phyloP scores from a whole-genome alignment of 2,329 filamentous ascomycete genomes.

The Nigrospora sphaerica region DNA sequence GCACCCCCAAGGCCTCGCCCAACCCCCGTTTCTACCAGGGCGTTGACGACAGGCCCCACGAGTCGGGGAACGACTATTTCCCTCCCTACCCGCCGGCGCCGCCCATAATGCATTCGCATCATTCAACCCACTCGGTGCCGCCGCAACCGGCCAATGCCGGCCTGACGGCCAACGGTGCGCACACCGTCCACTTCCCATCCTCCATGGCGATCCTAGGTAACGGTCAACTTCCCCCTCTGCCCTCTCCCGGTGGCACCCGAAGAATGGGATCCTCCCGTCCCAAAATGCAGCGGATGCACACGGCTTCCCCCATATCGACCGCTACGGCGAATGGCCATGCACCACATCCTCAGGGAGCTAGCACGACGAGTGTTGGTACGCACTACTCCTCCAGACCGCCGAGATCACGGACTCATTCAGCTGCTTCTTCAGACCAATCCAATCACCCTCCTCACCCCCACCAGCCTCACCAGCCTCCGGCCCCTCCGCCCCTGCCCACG shows the following conservation, averaged over 20 bases:
- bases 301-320: conserved; percentile 64
- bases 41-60: conserved; percentile 22
- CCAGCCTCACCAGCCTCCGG: conserved; percentile 15
- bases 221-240: conserved; percentile 71
- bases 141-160: too few species aligned
- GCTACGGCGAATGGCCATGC: conserved; percentile 39
- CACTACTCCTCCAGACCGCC: conserved; percentile 32
- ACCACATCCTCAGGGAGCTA: conserved; percentile 27
- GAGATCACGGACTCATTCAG: conserved; percentile 53
- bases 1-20: conserved; percentile 77
- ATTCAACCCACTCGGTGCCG: conserved; percentile 9
- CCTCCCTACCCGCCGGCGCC: conserved; percentile 20
- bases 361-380: conserved; percentile 27
- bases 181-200: conserved; percentile 34
- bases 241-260: conserved; percentile 68
- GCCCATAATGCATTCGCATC: neutral
- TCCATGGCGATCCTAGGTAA: conserved; percentile 77
- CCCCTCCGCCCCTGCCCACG: conserved; percentile 43
- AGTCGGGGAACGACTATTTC: conserved; percentile 26
- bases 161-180: conserved; percentile 10
- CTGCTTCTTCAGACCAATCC: conserved; percentile 45
- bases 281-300: conserved; percentile 61
- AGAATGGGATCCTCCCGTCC: conserved; percentile 31
- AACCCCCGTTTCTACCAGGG: conserved; percentile 20
- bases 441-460: conserved; percentile 21